A percentile compares a stretch with the other conserved stretches of the same genome.
These are phyloP conservation scores for Fusarium illudens DNA, from an alignment of 2,329 filamentous ascomycete genomes.

Conservation along the genomic window DNA sequence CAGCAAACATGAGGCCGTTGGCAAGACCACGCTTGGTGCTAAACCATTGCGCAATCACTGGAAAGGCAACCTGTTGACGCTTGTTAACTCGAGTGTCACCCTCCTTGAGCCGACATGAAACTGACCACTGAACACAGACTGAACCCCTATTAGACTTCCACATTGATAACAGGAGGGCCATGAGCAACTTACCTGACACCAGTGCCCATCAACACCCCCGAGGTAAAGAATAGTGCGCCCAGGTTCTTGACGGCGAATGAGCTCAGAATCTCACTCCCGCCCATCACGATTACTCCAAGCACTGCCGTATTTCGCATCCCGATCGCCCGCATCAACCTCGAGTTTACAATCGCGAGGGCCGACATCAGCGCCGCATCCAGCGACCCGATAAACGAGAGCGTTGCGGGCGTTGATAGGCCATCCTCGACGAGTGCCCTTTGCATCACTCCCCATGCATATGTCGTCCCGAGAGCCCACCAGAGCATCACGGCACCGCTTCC, in stretches of 20 bases:
- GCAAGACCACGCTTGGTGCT: constrained; percentile 60
- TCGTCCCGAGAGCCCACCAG: constrained; percentile 66
- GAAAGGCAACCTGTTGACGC: constrained; percentile 50
- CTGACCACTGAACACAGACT: constrained; percentile 52
- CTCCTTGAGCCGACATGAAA: constrained; percentile 42
- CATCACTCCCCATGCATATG: constrained; percentile 68
- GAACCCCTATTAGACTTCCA: neutral
- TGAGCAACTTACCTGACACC: constrained; percentile 42
- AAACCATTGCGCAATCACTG: constrained; percentile 63
- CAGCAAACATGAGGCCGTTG: constrained; percentile 62
- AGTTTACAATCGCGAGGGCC: constrained; percentile 60
- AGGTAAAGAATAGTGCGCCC: constrained; percentile 48
- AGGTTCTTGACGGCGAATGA: constrained; percentile 48
- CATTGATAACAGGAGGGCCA: neutral
- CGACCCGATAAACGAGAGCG: constrained; percentile 67
- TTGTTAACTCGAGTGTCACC: neutral
- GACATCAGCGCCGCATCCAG: constrained; percentile 60
- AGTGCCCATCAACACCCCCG: constrained; percentile 45
- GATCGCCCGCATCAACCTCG: constrained; percentile 58
- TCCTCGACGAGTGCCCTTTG: constrained; percentile 64
- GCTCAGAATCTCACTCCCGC: constrained; percentile 57
- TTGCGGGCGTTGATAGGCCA: constrained; percentile 57
- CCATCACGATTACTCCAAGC: constrained; percentile 60
- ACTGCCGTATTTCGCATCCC: constrained; percentile 58
- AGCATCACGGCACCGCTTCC: constrained; percentile 58